Evolutionary conservation across 2,329 filamentous ascomycete species (phyloP).

Genomic region (Orbilia quercus): DNA sequence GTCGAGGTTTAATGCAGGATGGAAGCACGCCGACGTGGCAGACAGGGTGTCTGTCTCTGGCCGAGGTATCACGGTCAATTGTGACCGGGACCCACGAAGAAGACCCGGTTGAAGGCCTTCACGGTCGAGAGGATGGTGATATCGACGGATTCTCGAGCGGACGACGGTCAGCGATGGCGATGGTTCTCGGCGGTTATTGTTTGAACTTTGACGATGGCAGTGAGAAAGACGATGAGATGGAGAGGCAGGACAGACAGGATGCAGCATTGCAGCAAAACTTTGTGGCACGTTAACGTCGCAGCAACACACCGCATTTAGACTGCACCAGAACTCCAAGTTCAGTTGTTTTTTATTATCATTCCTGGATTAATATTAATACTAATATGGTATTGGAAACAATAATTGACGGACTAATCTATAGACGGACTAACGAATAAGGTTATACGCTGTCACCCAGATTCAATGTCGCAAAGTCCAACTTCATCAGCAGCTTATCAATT

Average conservation of each 20-base stretch:
- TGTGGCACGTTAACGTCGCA: slow-evolving; percentile 6
- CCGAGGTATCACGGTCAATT: slow-evolving; percentile 26
- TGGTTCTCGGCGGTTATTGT: slow-evolving; percentile 45
- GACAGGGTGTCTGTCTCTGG: slow-evolving; percentile 1
- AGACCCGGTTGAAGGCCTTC: neutral
- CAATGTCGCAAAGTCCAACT: slow-evolving; percentile 58
- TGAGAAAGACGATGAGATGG: neutral
- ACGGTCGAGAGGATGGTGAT: neutral
- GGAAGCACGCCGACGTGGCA: slow-evolving; percentile 53
- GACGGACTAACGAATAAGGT: too few species aligned
- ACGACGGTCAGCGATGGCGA: slow-evolving; percentile 26
- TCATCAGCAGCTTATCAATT: slow-evolving; percentile 60
- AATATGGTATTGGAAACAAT: too few species aligned
- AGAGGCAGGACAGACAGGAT: too few species aligned
- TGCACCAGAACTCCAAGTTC: too few species aligned
- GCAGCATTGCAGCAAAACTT: slow-evolving; percentile 8
- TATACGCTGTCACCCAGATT: slow-evolving; percentile 23
- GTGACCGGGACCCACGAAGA: neutral
- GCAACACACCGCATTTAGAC: neutral
- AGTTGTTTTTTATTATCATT: too few species aligned
- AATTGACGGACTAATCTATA: too few species aligned
- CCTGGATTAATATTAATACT: too few species aligned
- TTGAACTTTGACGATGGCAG: slow-evolving; percentile 5
- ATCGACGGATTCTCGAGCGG: slow-evolving; percentile 7
- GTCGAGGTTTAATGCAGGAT: slow-evolving; percentile 36